phyloP scores from a whole-genome alignment of 2,329 filamentous ascomycete genomes.

The Sarocladium oryzae region DNA sequence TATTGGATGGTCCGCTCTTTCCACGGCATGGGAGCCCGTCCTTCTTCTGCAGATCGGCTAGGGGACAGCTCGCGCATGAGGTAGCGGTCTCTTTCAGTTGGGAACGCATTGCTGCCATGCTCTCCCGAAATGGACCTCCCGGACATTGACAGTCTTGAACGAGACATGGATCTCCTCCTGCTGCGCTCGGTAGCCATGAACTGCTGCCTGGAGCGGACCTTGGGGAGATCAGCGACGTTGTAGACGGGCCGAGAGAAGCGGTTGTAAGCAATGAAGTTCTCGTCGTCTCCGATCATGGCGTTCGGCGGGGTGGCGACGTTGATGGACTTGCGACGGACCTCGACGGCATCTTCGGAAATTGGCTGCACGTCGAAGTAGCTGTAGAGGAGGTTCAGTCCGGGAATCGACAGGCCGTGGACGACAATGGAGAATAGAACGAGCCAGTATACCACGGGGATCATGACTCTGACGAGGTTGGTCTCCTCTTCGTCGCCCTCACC shows the following conservation, averaged over 20 bases:
- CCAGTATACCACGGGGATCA: constrained; percentile 34
- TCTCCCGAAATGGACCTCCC: neutral
- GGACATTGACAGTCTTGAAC: neutral
- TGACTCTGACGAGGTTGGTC: constrained; percentile 27
- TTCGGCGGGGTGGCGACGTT: constrained; percentile 30
- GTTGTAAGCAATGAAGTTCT: constrained; percentile 40
- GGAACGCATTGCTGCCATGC: neutral
- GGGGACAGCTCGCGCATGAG: neutral
- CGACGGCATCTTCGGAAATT: constrained; percentile 34
- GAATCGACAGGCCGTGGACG: constrained; percentile 42
- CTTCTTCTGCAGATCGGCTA: neutral
- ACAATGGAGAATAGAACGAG: constrained; percentile 39
- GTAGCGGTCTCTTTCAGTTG: neutral
- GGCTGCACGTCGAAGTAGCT: constrained; percentile 30
- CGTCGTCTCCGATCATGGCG: constrained; percentile 29
- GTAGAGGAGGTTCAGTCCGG: constrained; percentile 33
- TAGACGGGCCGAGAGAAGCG: constrained; percentile 36
- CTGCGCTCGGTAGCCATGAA: neutral
- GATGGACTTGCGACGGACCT: constrained; percentile 30
- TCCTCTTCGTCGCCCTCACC: constrained; percentile 28
- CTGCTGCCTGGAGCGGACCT: neutral
- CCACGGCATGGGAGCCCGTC: neutral
- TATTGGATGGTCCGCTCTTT: neutral
- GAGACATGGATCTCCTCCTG: neutral
- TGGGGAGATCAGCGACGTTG: constrained; percentile 8